phyloP scores from a whole-genome alignment of 768 basidiomycete genomes.

The Rhizopogon roseolus region DNA sequence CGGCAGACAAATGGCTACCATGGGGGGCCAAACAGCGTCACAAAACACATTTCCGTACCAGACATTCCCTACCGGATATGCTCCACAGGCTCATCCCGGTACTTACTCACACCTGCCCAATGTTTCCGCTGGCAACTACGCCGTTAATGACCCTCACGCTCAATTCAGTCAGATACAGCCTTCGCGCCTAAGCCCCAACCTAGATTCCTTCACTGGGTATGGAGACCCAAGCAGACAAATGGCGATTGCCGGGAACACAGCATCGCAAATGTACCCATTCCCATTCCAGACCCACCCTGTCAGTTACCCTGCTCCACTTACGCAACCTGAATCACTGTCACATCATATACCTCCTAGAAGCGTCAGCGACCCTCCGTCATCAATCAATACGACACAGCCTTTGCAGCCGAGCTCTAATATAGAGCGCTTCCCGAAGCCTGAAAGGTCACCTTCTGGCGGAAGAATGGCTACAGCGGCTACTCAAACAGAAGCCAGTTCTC shows the following conservation, averaged over 20 bases:
- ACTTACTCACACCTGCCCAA: slow-evolving; percentile 14
- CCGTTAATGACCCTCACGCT: neutral
- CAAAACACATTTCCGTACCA: too few relatives aligned
- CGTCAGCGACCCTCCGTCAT: neutral
- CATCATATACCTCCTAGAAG: neutral
- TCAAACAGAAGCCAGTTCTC: too few relatives aligned
- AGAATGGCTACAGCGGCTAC: too few relatives aligned
- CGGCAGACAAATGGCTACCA: slow-evolving; percentile 47
- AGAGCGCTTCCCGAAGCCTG: slow-evolving; percentile 7
- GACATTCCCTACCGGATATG: slow-evolving; percentile 30
- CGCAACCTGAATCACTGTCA: neutral
- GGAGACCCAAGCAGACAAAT: slow-evolving; percentile 7
- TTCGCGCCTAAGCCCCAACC: slow-evolving; percentile 12
- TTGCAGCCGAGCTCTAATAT: slow-evolving; percentile 13
- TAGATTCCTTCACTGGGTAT: slow-evolving; percentile 17
- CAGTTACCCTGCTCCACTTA: slow-evolving; percentile 7
- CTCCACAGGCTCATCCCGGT: slow-evolving; percentile 24
- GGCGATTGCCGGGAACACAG: slow-evolving; percentile 9
- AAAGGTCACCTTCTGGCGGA: neutral
- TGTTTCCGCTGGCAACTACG: neutral
- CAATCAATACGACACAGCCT: neutral
- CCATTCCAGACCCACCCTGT: slow-evolving; percentile 16
- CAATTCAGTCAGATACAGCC: slow-evolving; percentile 1
- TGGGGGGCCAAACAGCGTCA: slow-evolving; percentile 35
- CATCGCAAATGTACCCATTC: slow-evolving; percentile 31